Percentiles rank a stretch among this genome's conserved stretches.
These are phyloP conservation scores for Nigrospora oryzae DNA, from an alignment of 2,329 filamentous ascomycete genomes.

Conservation along the genomic window DNA sequence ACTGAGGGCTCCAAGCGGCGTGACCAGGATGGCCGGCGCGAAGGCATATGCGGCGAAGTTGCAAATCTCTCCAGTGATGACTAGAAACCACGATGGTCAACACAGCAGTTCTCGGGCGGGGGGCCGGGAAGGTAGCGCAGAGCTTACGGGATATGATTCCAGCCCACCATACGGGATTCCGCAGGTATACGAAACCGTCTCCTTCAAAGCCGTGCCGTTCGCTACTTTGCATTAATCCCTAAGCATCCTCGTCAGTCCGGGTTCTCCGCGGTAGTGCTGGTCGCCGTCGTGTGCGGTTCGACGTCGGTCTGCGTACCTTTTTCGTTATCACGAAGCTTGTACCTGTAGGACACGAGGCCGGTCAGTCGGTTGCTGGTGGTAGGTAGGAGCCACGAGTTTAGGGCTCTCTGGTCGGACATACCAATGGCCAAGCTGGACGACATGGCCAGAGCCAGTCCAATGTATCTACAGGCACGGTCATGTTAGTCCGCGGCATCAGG, in stretches of 20 bases:
- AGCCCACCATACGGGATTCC: constrained; percentile 95
- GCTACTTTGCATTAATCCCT: constrained; percentile 86
- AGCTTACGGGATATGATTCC: constrained; percentile 79
- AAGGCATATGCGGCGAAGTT: constrained; percentile 99
- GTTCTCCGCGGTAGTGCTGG: constrained; percentile 6
- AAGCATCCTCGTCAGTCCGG: constrained; percentile 4
- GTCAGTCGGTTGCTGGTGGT: constrained; percentile 3
- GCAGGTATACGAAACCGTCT: constrained; percentile 89
- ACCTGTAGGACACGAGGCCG: constrained; percentile 38
- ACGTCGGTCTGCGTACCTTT: constrained; percentile 56
- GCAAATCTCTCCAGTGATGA: constrained; percentile 87
- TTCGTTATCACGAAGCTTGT: constrained; percentile 99
- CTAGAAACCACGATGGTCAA: constrained; percentile 32
- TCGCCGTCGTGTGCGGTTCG: neutral
- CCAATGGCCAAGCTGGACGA: constrained; percentile 69
- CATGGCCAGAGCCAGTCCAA: constrained; percentile 68
- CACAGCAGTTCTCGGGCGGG: constrained; percentile 7
- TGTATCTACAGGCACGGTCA: constrained; percentile 47
- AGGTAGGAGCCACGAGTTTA: neutral
- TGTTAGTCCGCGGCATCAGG: constrained; percentile 18
- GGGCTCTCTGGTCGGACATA: constrained; percentile 28
- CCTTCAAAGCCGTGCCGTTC: constrained; percentile 93
- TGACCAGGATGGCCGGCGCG: constrained; percentile 96
- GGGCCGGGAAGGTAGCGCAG: constrained; percentile 3
- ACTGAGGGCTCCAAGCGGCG: constrained; percentile 84